Base-by-base conservation (phyloP, 2,329 filamentous ascomycete species). In the Ceratocystis diversiconidia region DNA sequence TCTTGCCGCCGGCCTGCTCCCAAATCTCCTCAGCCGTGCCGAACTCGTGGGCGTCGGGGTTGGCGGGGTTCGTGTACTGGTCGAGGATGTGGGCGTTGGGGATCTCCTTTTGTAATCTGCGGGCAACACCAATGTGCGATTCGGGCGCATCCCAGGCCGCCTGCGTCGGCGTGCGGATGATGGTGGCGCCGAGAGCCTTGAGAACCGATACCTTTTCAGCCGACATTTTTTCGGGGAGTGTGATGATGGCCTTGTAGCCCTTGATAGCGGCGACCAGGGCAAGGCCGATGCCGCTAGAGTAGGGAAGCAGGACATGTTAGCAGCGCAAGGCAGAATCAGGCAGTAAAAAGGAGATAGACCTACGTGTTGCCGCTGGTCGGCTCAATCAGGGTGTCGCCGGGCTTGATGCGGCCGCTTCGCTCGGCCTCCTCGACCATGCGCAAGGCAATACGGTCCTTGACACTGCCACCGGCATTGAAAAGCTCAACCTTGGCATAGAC, bases 161-260 rank as follows among this genome's bases (percentile, higher is more conserved):
- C 76, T 95, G 90, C 43, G 92, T 99, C 28, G 94, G 94, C 3
- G 94, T 99, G 65, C 94, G 87, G 75, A 99, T 96, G 76, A 99
- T 97, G 73, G 95, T 96, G 52, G 94, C 94, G 69, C 92, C 92
- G 63, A 99, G 83, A 36, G 94, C 92, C 71, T 91, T 89, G 68
- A 99, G 82, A 32, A 99, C 94, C 1, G 92, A 88, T 48, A 99
- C 94, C 77, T 99, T 99, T 77, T 99, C 94, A 61, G 91, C 89
- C 1, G 91, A 96, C 94, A 99, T 99, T 81, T 99, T 99, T 79
- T 99, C 94, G 63, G 94, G 94, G 59, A 99, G 84, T 10, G 94
- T 99, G 75, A 99, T 99, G 77, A 99, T 97, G 50, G 92, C 95
- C 77, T 92, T 92, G 82, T 97, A 99, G 70, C 92, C 92, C 79